Percentiles rank a stretch among this genome's conserved stretches.
phyloP scores from a whole-genome alignment of 805 yeast genomes.

The Vanderwaltozyma tropicalis region DNA sequence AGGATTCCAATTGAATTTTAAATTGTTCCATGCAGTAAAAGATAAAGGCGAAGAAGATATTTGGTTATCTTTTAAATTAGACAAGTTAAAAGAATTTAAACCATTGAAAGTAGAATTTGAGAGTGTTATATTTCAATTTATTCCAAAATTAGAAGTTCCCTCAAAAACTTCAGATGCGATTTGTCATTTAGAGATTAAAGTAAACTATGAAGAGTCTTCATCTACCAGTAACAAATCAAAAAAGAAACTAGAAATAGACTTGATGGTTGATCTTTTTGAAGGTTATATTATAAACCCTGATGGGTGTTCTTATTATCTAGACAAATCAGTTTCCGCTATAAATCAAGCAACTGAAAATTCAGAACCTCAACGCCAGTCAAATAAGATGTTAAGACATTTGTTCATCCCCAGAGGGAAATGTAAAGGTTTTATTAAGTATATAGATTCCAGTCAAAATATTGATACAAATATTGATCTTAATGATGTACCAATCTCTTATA shows the following conservation, averaged over 20 bases:
- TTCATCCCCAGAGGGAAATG: constrained; percentile 73
- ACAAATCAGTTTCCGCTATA: constrained; percentile 31
- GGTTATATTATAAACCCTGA: constrained; percentile 73
- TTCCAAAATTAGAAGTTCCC: constrained; percentile 1
- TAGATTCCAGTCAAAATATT: constrained; percentile 3
- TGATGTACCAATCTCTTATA: constrained; percentile 45
- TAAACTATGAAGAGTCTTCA: too few relatives aligned
- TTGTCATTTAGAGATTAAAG: constrained; percentile 9
- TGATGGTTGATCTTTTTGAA: constrained; percentile 14
- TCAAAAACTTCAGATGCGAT: constrained; percentile 1
- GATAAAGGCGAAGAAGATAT: constrained; percentile 27
- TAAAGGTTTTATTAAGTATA: constrained; percentile 41
- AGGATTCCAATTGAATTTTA: constrained; percentile 44
- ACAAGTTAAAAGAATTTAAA: constrained; percentile 9
- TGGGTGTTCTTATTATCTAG: constrained; percentile 58
- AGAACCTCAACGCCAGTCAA: constrained; percentile 19
- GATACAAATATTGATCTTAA: constrained; percentile 15
- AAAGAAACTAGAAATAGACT: constrained; percentile 9
- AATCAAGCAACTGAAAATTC: not conserved
- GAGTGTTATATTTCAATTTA: constrained; percentile 13
- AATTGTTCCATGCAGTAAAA: constrained; percentile 26
- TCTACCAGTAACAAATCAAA: constrained; percentile 1
- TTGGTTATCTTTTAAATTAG: constrained; percentile 41
- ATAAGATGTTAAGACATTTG: constrained; percentile 46
- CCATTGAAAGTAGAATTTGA: constrained; percentile 13